phyloP scores from a whole-genome alignment of 2,329 filamentous ascomycete species.

The Lachnellula occidentalis region DNA sequence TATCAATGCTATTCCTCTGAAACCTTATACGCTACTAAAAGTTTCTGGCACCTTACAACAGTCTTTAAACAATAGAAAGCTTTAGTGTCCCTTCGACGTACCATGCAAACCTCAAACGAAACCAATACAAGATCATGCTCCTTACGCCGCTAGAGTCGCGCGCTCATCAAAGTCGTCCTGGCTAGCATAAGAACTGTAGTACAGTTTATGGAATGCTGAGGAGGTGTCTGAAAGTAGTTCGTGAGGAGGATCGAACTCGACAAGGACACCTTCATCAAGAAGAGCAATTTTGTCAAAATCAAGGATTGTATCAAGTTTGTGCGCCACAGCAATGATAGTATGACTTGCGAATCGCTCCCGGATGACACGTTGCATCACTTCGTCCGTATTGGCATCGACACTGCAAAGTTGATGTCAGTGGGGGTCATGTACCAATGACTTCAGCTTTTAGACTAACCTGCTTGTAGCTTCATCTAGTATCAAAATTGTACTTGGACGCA shows the following conservation, averaged over 20 bases:
- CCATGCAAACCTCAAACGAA: not conserved
- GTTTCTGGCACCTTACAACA: not conserved
- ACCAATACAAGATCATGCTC: not conserved
- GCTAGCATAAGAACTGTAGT: not conserved
- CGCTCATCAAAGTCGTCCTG: not conserved
- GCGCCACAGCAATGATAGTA: conserved; percentile 38
- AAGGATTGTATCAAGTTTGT: conserved; percentile 33
- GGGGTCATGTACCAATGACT: not conserved
- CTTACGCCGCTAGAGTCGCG: not conserved
- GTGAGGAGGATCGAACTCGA: conserved; percentile 85
- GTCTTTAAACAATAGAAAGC: not conserved
- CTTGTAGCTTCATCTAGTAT: conserved; percentile 31
- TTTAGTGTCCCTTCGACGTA: not conserved
- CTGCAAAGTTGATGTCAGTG: conserved; percentile 3
- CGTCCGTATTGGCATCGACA: conserved; percentile 47
- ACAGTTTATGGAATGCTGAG: not conserved
- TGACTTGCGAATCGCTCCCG: conserved; percentile 43
- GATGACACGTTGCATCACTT: conserved; percentile 46
- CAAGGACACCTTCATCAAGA: conserved; percentile 47
- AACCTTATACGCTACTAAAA: no score
- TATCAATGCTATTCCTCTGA: no score
- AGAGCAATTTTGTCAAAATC: conserved; percentile 41
- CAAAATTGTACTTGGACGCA: conserved; percentile 33
- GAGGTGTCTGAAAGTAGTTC: conserved; percentile 50
- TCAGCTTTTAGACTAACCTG: not conserved